Evolutionary conservation across 208 protist species (phyloP).

Genomic region (Herpetomonas tarakana): DNA sequence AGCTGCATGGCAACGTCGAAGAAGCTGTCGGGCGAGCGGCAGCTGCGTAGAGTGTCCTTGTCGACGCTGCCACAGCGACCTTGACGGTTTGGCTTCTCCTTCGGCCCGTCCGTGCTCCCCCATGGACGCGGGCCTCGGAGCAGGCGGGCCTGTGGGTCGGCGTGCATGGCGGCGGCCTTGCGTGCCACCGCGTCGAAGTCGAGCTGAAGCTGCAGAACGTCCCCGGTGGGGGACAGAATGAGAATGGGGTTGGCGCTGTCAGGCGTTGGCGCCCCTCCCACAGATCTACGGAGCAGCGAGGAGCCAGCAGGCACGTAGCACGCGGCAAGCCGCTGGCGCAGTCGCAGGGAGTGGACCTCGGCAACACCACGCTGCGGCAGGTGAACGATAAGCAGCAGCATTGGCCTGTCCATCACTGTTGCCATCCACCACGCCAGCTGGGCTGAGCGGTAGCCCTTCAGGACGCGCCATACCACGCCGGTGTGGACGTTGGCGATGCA

Average conservation of each 20-base stretch:
- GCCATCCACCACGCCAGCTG: constrained; percentile 68
- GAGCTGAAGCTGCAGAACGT: neutral
- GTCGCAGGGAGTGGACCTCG: constrained; percentile 67
- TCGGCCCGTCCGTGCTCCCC: neutral
- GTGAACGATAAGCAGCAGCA: constrained; percentile 65
- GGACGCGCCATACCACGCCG: constrained; percentile 39
- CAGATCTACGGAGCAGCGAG: constrained; percentile 31
- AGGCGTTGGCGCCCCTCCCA: neutral
- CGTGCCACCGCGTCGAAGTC: neutral
- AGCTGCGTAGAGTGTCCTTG: constrained; percentile 15
- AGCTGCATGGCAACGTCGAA: constrained; percentile 30
- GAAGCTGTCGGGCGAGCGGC: constrained; percentile 40
- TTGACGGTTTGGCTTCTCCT: too few species aligned
- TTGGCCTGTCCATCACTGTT: constrained; percentile 22
- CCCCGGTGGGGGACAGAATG: constrained; percentile 18
- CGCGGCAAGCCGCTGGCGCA: constrained; percentile 50
- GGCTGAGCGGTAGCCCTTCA: constrained; percentile 71
- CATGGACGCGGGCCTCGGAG: neutral
- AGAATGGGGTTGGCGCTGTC: neutral
- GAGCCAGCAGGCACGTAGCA: constrained; percentile 47
- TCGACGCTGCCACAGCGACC: neutral
- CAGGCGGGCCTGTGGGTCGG: constrained; percentile 14
- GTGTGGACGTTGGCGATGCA: constrained; percentile 61
- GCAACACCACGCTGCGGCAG: constrained; percentile 62
- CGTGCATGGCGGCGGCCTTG: neutral